Base-by-base conservation (phyloP, 2,329 filamentous ascomycete genomes). In the Neonectria faginata region DNA sequence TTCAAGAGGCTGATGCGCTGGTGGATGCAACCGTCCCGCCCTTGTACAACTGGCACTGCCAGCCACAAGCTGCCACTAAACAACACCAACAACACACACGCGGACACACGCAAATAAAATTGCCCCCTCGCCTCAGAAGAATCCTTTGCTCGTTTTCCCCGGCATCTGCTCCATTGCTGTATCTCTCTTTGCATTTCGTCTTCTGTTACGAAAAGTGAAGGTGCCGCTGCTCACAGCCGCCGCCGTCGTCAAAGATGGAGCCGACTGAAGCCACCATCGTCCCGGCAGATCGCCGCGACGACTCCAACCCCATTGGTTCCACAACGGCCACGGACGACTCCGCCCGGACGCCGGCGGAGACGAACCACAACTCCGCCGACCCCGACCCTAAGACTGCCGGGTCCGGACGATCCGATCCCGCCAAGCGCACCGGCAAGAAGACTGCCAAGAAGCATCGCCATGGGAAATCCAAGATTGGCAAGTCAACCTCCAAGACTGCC, bases 201-300 rank as follows among this genome's bases (percentile, higher is more conserved):
- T 47, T 20, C 53, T 50, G 22, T 14, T 39, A 44, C 47, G 8
- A 16, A n/a, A 36, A 22, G 31, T 41, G 8, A 54, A 16, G 14
- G 25, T 29, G 31, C 39, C 5, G 7, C 18, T 14, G 4, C 20
- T 41, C 51, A 16, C 8, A 41, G 18, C 18, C 10, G n/a, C 54
- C 33, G 31, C 14, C 27, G 22, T 14, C 31, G 27, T 47, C 41
- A 48, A 64, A 25, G 12, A 75, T 75, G 73, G 73, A 67, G 36
- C 57, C 65, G 3, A 62, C 64, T 12, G 66, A 69, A 50, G 52
- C 57, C 36, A 57, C 69, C 5, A 57, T 62, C 14, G 53, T 66
- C 47, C 63, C 69, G 10, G 60, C 66, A 16, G 73, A 73, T 41
- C 62, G 64, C 41, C 72, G 65, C 50, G 64, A 62, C 22, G 62